A percentile compares a stretch with the other conserved stretches of the same genome.
These are phyloP conservation scores for Chalciporus pseudorubinellus DNA, from an alignment of 768 basidiomycete species.

Conservation along the genomic window DNA sequence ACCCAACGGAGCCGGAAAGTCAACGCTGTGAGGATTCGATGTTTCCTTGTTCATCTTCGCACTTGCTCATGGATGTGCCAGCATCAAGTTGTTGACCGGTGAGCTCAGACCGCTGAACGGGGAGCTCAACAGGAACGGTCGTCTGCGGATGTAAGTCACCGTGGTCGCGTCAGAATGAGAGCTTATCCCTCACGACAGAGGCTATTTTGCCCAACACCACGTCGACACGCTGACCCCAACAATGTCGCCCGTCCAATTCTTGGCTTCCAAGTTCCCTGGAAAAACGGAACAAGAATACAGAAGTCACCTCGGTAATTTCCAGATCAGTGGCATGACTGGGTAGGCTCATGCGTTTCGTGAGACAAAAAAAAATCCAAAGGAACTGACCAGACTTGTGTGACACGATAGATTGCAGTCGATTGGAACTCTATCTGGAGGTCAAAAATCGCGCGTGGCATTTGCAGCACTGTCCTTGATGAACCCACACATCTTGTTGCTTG, in stretches of 20 bases:
- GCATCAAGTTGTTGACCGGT: constrained; percentile 69
- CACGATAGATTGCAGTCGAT: constrained; percentile 72
- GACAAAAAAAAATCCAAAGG: background rate
- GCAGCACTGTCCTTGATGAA: constrained; percentile 79
- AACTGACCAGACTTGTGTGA: background rate
- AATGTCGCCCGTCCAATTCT: constrained; percentile 91
- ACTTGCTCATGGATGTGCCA: constrained; percentile 29
- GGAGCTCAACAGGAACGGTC: constrained; percentile 86
- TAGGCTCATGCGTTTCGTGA: constrained; percentile 28
- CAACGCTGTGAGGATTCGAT: constrained; percentile 64
- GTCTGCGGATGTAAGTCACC: constrained; percentile 73
- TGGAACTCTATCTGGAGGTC: constrained; percentile 90
- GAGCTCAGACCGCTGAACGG: constrained; percentile 43
- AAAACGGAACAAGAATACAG: constrained; percentile 96
- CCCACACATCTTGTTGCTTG: constrained; percentile 90
- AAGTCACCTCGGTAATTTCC: constrained; percentile 92
- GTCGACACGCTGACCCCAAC: constrained; percentile 84
- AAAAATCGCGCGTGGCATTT: constrained; percentile 95
- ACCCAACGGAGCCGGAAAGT: constrained; percentile 95
- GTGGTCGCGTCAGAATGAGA: constrained; percentile 1
- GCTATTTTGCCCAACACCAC: constrained; percentile 94
- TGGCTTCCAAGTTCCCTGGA: constrained; percentile 90
- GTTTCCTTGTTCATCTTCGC: background rate
- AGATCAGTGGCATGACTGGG: constrained; percentile 96
- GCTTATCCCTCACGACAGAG: constrained; percentile 41